phyloP scores from a whole-genome alignment of 1,284 basidiomycete genomes.

The Trichosporon faecale region DNA sequence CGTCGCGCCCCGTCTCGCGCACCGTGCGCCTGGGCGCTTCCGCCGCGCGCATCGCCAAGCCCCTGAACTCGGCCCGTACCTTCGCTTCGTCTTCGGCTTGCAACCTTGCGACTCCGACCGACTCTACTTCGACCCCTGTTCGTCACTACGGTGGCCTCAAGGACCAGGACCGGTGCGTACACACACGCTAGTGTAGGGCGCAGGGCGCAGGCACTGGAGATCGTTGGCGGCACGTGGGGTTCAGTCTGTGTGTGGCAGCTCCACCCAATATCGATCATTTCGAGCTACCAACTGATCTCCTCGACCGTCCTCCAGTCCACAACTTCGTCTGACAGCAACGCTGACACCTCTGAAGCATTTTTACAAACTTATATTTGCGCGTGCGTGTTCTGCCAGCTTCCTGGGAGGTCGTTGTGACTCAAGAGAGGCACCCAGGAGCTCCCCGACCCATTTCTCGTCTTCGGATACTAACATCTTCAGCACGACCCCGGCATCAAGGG shows the following conservation, averaged over 20 bases:
- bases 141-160: constrained; percentile 83
- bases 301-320: neutral
- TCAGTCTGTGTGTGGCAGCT: constrained; percentile 4
- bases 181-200: neutral
- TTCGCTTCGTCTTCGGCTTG: constrained; percentile 21
- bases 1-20: constrained; percentile 9
- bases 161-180: constrained; percentile 71
- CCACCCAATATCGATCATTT: neutral
- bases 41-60: constrained; percentile 1
- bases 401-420: neutral
- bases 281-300: neutral
- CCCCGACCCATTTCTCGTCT: neutral
- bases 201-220: neutral
- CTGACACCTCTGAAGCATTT: neutral
- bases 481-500: constrained; percentile 64
- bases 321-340: neutral
- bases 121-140: constrained; percentile 62
- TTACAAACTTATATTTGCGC: neutral
- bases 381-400: neutral
- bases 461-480: neutral
- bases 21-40: constrained; percentile 7
- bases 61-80: constrained; percentile 2
- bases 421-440: neutral
- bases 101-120: constrained; percentile 66
- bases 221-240: neutral